phyloP scores from a whole-genome alignment of 306 rosid species.

The Mimosa bimucronata region DNA sequence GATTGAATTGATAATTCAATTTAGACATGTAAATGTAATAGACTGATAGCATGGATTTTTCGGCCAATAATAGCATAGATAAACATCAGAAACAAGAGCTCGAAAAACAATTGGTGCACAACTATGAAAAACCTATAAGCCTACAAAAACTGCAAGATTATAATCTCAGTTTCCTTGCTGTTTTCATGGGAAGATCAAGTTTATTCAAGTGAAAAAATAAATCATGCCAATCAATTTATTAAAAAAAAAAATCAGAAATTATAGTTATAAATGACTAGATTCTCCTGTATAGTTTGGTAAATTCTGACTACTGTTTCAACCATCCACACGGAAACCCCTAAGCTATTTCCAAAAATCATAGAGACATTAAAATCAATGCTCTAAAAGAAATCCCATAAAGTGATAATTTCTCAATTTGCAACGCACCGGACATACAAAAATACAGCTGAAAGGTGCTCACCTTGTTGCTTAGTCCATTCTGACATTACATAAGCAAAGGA shows the following conservation, averaged over 20 bases:
- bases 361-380: background rate
- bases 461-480: conserved; percentile 95
- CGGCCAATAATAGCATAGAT: too few relatives aligned
- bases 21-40: too few relatives aligned
- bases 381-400: background rate
- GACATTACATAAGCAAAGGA: conserved; percentile 82
- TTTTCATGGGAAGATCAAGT: background rate
- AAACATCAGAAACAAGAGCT: too few relatives aligned
- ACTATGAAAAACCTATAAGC: too few relatives aligned
- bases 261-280: background rate
- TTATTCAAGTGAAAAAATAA: background rate
- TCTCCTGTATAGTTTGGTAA: background rate
- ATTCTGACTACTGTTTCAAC: background rate
- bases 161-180: background rate
- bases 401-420: too few relatives aligned
- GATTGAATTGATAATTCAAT: too few relatives aligned
- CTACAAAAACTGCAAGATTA: background rate
- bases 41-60: too few relatives aligned
- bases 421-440: conserved; percentile 10
- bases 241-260: background rate
- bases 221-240: background rate
- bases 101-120: too few relatives aligned
- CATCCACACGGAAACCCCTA: background rate
- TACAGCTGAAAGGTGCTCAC: conserved; percentile 49
- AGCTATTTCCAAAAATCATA: conserved; percentile 8